Base-by-base conservation (phyloP, 1,284 basidiomycete genomes). In the Heterobasidion irregulare region DNA sequence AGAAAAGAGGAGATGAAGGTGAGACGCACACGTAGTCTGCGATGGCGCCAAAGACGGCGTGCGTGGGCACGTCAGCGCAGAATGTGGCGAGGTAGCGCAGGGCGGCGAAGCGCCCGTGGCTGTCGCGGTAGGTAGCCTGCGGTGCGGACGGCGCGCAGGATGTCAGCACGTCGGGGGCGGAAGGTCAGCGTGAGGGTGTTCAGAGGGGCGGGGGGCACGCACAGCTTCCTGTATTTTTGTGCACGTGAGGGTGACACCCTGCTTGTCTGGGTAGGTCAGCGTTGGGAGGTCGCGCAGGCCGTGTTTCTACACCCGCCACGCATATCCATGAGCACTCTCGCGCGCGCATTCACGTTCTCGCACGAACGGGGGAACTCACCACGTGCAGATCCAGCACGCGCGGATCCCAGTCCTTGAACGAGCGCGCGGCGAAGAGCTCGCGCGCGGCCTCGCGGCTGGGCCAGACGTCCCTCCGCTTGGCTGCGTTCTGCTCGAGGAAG, bases 241-340 rank as follows among this genome's bases (percentile, higher is more conserved):
- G 58, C 78, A 82, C 59, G 72, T 78, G 13, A 82, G 65, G 6
- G 79, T 81, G 6, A 83, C 76, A 12, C 79, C 78, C 38, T 70
- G 68, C 58, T 72, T 69, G 56, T 78, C 72, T 0, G 79, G 75
- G 60, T 79, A 76, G 7, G 69, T 68, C 2, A 58, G 58, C 0
- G 75, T 78, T 3, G 79, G 78, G 3, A 81, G 64, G 12, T 70
- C 58, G 19, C 74, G 61, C 61, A 82, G 61, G 0, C 78, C 78
- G 43, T 75, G 62, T 59, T 77, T 69, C 79, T 80, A 55, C 8
- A 45, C 8, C 4, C 15, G 12, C 43, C 15, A 33, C 8, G 19
- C 52, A 19, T 18, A 32, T 52, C n/a, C 48, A 47, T 41, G 6
- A 58, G 45, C 18, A 53, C 26, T 26, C 5, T 5, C 26, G 26